Percentiles rank a stretch among this genome's conserved stretches.
Evolutionary conservation across 2,329 filamentous ascomycete genomes (phyloP).

Genomic region (Pseudonectria buxi): DNA sequence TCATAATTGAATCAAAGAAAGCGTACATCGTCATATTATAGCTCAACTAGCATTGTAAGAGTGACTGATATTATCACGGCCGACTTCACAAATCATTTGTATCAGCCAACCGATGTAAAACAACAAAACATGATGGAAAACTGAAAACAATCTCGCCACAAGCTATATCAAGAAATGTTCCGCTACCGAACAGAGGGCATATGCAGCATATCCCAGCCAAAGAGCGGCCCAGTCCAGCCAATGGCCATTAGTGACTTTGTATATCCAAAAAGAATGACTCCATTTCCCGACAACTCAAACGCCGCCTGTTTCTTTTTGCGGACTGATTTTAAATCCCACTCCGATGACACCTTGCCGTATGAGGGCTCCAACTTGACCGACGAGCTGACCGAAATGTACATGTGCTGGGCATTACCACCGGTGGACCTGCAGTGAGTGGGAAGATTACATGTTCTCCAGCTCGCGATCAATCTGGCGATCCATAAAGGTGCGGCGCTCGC

Average conservation of each 20-base stretch:
- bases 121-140: conserved; percentile 1
- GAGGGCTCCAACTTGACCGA: no score
- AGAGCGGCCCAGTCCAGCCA: conserved; percentile 5
- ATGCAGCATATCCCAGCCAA: conserved; percentile 5
- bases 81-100: not conserved
- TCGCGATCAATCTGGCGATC: conserved; percentile 90
- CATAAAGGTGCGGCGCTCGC: conserved; percentile 82
- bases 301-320: conserved; percentile 7
- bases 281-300: conserved; percentile 17
- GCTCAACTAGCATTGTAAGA: not conserved
- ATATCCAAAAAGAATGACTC: conserved; percentile 16
- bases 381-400: not conserved
- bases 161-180: not conserved
- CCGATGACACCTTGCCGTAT: no score
- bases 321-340: no score
- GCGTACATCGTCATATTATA: conserved; percentile 1
- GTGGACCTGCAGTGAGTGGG: no score
- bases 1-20: not conserved
- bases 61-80: conserved; percentile 1
- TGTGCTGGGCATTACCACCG: not conserved
- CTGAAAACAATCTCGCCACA: conserved; percentile 2
- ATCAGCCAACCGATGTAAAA: not conserved
- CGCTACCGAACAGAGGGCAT: conserved; percentile 3
- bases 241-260: conserved; percentile 1
- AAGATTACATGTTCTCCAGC: conserved; percentile 77